Percentiles rank a stretch among this genome's conserved stretches.
Evolutionary conservation across 306 rosid species (phyloP).

Genomic region (Quercus dentata): DNA sequence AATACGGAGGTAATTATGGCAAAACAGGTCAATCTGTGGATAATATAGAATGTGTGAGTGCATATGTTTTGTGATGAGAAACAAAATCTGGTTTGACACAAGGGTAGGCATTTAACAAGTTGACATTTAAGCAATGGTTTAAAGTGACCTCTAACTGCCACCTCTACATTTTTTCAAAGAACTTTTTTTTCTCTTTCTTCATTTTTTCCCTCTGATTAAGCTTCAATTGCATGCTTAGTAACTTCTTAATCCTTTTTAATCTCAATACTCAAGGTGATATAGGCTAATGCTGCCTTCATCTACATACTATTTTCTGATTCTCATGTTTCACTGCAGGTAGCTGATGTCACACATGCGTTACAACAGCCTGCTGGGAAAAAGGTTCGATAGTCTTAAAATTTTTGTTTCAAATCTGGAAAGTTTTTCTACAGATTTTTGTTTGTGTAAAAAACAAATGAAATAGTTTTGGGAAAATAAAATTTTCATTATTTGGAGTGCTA

Average conservation of each 20-base stretch:
- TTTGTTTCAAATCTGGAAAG: neutral
- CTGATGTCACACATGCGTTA: slow-evolving; percentile 86
- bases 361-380: slow-evolving; percentile 98
- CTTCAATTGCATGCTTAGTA: neutral
- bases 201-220: neutral
- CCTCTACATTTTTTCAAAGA: no score
- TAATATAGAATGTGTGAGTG: no score
- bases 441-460: neutral
- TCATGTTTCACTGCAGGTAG: slow-evolving; percentile 54
- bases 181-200: neutral
- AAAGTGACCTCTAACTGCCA: no score
- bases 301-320: slow-evolving; percentile 8
- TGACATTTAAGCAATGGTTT: no score
- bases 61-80: no score
- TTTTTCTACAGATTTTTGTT: neutral
- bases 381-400: slow-evolving; percentile 39
- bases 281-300: slow-evolving; percentile 1
- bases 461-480: no score
- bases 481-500: no score
- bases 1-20: no score
- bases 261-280: neutral
- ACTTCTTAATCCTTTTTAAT: neutral
- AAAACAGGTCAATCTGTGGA: no score
- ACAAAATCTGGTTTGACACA: no score
- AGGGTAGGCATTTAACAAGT: no score